Base-by-base conservation (phyloP, 2,329 filamentous ascomycete genomes). In the Colletotrichum plurivorum region DNA sequence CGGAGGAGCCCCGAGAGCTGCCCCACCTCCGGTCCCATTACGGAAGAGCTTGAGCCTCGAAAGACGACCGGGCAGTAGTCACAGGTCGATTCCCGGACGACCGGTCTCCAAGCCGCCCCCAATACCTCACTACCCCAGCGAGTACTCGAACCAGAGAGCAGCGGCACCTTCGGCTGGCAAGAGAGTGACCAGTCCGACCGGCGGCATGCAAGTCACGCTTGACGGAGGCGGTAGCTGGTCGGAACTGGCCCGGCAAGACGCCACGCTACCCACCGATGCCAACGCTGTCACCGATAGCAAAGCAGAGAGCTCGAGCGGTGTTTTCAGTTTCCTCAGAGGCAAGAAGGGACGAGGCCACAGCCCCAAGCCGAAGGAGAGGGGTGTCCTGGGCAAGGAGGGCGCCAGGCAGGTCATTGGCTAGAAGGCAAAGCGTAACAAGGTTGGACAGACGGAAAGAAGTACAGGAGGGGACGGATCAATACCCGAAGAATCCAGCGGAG, bases 351-450 rank as follows among this genome's bases (percentile, higher is more conserved):
- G 95, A 71, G 94, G 94, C 63, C 91, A 94, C 80, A 98, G 94
- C 78, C 96, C 96, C 1, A 98, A 97, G 83, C 95, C 95, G 27
- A 95, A 94, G 79, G 95, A 98, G 82, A 89, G 94, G 63, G 96
- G 96, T 67, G 95, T 99, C 8, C 78, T 99, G 67, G 96, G 96
- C 66, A 98, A 98, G 78, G 95, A 98, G 79, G 96, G 96, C 16
- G 95, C 96, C 12, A 88, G 96, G 78, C 91, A 94, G 72, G 88
- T 95, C 65, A 92, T 95, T 76, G 91, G 89, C 74, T 93, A 84
- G 59, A 69, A 46, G 56, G 43, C 54, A 51, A 39, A 27, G 7
- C 20, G 45, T 39, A 41, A 52, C 46, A 58, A 49, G 43, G 59
- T 46, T 27, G 53, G 46, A 59, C 45, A 70, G 63, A 62, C 27